Evolutionary conservation across 2,329 filamentous ascomycete genomes (phyloP), one percentile per base, ranked within the genome.

Genomic region (Penicillium sp.): DNA sequence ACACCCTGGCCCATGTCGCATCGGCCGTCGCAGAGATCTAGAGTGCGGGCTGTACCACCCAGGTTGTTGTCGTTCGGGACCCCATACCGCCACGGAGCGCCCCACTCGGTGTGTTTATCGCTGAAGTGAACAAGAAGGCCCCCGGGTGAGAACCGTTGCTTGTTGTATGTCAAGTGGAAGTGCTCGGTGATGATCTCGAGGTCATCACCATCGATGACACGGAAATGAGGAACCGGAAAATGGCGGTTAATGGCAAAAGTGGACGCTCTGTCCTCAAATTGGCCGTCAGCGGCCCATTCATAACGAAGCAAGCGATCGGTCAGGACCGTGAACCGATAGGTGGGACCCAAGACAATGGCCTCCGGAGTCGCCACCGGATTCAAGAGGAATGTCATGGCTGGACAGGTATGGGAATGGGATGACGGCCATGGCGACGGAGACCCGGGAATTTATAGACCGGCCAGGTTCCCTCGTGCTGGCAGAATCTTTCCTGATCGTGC

Each of bases 251-350:
- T 78, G n/a, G 86, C 87, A 69, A 89, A 86, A 11, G 84, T 84
- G 0, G 86, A 88, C 0, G 85, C 84, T 5, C 86, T 82, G 69
- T 90, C 86, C 69, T 89, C 87, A 67, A 89, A 90, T 38, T 76
- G 69, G 55, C 83, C 81, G 64, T 89, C 86, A 9, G 80, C 77
- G 0, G 86, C 82, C 85, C 85, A 90, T 74, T 89, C 87, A 64
- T 85, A 88, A 30, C 87, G 84, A 30, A 89, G 65, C 3, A 89
- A 76, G 3, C 82, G 78, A 56, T 87, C 82, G 13, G 81, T 83
- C 52, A 90, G 78, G 50, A 89, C 65, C 8, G 84, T 88, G 71
- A 89, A 89, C 58, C 87, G 84, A 71, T 85, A 89, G 54, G 83
- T 78, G 45, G 76, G 72, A 59, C 82, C 82, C 5, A 72, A 71